These are phyloP conservation scores for Scedosporium dehoogii DNA, from an alignment of 2,329 filamentous ascomycete species.

Conservation along the genomic window DNA sequence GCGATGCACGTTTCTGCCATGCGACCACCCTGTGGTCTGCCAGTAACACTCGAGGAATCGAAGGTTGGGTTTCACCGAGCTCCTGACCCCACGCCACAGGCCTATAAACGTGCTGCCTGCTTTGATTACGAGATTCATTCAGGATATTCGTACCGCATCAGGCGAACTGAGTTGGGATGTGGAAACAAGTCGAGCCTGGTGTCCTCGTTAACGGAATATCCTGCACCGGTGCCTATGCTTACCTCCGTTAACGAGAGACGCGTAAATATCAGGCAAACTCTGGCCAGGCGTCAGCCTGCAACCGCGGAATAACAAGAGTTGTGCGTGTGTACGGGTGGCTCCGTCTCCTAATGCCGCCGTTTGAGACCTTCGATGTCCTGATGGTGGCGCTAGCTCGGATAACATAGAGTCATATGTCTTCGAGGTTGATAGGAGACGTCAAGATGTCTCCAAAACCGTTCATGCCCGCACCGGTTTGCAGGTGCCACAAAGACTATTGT, in stretches of 20 bases:
- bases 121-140: neutral
- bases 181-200: neutral
- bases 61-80: neutral
- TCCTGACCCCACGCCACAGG: neutral
- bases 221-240: neutral
- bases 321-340: too few species aligned
- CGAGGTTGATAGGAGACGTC: too few species aligned
- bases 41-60: neutral
- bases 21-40: neutral
- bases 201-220: neutral
- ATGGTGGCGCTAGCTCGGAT: too few species aligned
- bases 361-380: too few species aligned
- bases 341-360: too few species aligned
- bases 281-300: too few species aligned
- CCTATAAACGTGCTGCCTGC: neutral
- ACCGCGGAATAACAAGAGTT: too few species aligned
- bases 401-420: too few species aligned
- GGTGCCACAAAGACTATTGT: too few species aligned
- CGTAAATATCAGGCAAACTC: too few species aligned
- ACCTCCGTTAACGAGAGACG: neutral
- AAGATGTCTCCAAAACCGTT: too few species aligned
- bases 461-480: too few species aligned
- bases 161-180: neutral
- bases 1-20: neutral
- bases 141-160: neutral